These are phyloP conservation scores for Rhodomyrtus psidioides DNA, from an alignment of 441 rosid genomes.

Conservation along the genomic window DNA sequence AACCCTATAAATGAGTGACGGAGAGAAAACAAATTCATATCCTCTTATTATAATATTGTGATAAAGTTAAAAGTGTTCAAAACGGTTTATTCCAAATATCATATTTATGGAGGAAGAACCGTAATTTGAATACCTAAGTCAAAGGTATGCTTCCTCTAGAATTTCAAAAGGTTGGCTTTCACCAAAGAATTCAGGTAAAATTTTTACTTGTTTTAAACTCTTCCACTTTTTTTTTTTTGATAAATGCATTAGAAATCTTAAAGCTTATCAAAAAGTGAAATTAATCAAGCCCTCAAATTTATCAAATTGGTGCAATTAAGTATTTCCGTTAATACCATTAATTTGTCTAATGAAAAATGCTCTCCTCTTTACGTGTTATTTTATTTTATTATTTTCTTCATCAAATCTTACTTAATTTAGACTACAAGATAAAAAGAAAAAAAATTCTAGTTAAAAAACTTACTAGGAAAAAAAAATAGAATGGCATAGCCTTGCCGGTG, in stretches of 20 bases:
- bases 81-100: neutral
- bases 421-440: too few species aligned
- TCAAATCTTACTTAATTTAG: too few species aligned
- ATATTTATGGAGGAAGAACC: neutral
- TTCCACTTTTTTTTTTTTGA: neutral
- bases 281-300: neutral
- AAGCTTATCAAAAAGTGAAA: too few species aligned
- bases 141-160: neutral
- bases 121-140: neutral
- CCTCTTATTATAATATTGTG: neutral
- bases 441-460: too few species aligned
- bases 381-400: too few species aligned
- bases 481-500: too few species aligned
- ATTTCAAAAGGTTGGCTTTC: neutral
- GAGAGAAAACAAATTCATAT: neutral
- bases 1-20: neutral
- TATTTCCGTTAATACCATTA: too few species aligned
- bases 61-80: neutral
- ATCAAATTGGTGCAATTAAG: too few species aligned
- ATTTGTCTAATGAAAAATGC: too few species aligned
- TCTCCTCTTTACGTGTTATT: too few species aligned
- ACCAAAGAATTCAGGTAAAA: neutral
- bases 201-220: neutral
- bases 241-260: too few species aligned
- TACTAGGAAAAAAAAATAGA: too few species aligned